These are phyloP conservation scores for Camillea tinctor DNA, from an alignment of 2,329 filamentous ascomycete species.

Conservation along the genomic window DNA sequence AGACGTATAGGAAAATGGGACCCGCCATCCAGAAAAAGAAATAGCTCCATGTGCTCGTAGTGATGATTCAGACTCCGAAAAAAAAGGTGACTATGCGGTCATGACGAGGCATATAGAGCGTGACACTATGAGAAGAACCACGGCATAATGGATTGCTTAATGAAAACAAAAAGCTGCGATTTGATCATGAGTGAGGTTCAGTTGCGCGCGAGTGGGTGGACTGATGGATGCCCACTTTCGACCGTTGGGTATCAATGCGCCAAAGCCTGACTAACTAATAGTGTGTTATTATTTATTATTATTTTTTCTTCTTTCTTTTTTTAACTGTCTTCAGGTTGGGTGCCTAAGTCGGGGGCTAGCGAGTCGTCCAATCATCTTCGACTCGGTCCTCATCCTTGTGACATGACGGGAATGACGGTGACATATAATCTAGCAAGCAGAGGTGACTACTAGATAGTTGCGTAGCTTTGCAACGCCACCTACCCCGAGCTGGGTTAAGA, in stretches of 20 bases:
- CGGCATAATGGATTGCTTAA: conserved; percentile 4
- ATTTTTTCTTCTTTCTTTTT: neutral
- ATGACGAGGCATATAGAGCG: conserved; percentile 12
- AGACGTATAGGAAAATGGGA: conserved; percentile 15
- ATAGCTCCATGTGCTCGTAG: conserved; percentile 21
- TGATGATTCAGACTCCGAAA: conserved; percentile 4
- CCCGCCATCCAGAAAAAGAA: conserved; percentile 16
- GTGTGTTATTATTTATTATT: conserved; percentile 15
- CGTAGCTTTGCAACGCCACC: conserved; percentile 5
- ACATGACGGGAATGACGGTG: conserved; percentile 21
- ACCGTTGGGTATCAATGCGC: conserved; percentile 47
- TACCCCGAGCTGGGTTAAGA: neutral
- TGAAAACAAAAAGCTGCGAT: conserved; percentile 7
- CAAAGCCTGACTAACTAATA: conserved; percentile 34
- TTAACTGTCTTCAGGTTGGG: conserved; percentile 24
- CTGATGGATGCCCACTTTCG: conserved; percentile 23
- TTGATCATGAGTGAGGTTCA: conserved; percentile 7
- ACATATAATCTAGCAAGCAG: conserved; percentile 15
- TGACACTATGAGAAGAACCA: conserved; percentile 22
- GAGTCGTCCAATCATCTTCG: conserved; percentile 31
- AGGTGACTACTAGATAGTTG: conserved; percentile 13
- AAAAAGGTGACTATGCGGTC: conserved; percentile 13
- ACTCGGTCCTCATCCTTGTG: conserved; percentile 15
- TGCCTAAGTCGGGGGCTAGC: conserved; percentile 25
- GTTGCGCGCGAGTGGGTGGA: conserved; percentile 8